Base-by-base conservation (phyloP, 495 filamentous ascomycete species). In the Talaromyces liani region DNA sequence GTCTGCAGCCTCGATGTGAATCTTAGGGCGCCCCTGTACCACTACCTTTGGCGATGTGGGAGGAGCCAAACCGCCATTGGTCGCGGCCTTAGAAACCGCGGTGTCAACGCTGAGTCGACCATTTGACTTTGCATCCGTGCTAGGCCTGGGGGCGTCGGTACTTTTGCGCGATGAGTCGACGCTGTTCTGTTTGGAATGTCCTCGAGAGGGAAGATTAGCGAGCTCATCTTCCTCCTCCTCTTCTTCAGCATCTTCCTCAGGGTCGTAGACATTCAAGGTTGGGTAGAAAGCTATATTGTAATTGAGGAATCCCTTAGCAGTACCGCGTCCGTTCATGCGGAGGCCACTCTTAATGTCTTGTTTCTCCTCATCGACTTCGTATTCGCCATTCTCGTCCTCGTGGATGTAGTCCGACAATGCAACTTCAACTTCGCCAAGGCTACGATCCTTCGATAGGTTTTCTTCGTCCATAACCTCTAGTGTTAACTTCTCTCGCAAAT, bases 381-480 rank as follows among this genome's bases (percentile, higher is more conserved):
- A 98, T 66, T 92, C 90, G 51, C 92, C 94, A 67, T 83, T 82
- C 25, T 93, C 91, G 47, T 83, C 87, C 68, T 93, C 84, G 3
- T 76, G 75, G 65, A 97, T 84, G 69, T 91, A 98, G 62, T 97
- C 91, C 4, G 88, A 80, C 8, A 87, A 85, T 34, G 82, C 80
- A 51, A 98, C 72, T 63, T 97, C 91, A 16, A 90, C 76, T 34
- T 85, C 79, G 33, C 94, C 94, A 29, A 99, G 84, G 22, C 87
- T 87, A 36, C 95, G 87, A 71, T 99, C 94, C 68, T 89, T 91
- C 63, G 89, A 88, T 63, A 96, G 79, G 58, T 85, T 91, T 75
- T 99, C 94, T 60, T 92, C 84, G 67, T 99, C 94, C 94, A 99
- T 98, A 64, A 97, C 91, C 73, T 98, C 94, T 14, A 99, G 75